These are phyloP conservation scores for Chrysoporthe deuterocubensis DNA, from an alignment of 2,329 filamentous ascomycete genomes.

Conservation along the genomic window DNA sequence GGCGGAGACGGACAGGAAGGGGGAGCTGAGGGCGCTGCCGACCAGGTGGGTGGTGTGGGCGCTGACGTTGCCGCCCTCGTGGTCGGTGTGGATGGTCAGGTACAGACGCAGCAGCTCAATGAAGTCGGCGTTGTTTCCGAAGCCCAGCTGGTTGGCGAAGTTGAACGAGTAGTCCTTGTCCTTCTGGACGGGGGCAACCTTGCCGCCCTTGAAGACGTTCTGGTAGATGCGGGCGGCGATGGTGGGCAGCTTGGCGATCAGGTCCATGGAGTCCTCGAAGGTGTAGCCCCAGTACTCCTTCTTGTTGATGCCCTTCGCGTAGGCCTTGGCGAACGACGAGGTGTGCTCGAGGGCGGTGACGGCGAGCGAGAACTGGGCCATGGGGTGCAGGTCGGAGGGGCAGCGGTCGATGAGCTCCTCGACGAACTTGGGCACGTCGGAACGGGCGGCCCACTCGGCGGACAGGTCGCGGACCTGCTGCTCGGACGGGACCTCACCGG, in stretches of 20 bases:
- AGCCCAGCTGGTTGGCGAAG: slow-evolving; percentile 99
- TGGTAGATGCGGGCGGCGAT: slow-evolving; percentile 99
- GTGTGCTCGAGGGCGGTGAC: slow-evolving; percentile 98
- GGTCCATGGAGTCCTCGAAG: slow-evolving; percentile 99
- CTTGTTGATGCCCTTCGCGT: slow-evolving; percentile 99
- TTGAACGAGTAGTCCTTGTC: slow-evolving; percentile 99
- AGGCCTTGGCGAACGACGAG: slow-evolving; percentile 96
- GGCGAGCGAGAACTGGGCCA: slow-evolving; percentile 98
- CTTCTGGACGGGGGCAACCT: slow-evolving; percentile 94
- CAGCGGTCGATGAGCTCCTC: slow-evolving; percentile 99
- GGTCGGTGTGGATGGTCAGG: slow-evolving; percentile 99
- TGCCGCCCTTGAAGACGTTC: slow-evolving; percentile 99
- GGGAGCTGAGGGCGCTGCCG: slow-evolving; percentile 93
- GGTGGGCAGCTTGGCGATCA: slow-evolving; percentile 98
- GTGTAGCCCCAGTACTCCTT: slow-evolving; percentile 99
- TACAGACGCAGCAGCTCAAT: slow-evolving; percentile 98
- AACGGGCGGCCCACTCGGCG: slow-evolving; percentile 97
- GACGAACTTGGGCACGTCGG: slow-evolving; percentile 95
- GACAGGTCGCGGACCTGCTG: slow-evolving; percentile 98
- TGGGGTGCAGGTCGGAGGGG: slow-evolving; percentile 97
- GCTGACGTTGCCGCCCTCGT: slow-evolving; percentile 98
- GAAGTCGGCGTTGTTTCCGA: slow-evolving; percentile 93
- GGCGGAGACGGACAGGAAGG: slow-evolving; percentile 93
- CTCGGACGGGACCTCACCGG: slow-evolving; percentile 95
- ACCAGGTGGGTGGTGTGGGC: slow-evolving; percentile 99